Percentiles rank a stretch among this genome's conserved stretches.
Conservation (phyloP, 306 rosid genomes). For the Dryas octopetala region DNA sequence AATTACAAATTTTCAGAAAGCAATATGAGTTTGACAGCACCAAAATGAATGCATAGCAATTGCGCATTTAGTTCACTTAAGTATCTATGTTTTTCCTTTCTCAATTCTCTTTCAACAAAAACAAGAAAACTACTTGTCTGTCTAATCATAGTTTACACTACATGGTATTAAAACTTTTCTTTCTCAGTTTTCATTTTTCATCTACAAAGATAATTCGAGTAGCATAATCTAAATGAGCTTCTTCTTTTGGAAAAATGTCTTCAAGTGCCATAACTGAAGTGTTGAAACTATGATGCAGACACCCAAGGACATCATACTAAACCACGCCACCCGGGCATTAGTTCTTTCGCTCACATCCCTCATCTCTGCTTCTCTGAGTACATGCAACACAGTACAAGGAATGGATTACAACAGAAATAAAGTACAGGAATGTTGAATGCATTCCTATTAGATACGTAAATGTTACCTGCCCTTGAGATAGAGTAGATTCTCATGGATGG, state of each 20-base stretch:
- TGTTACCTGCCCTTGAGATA: slow-evolving; percentile 73
- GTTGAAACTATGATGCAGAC: slow-evolving; percentile 72
- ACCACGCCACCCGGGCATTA: slow-evolving; percentile 77
- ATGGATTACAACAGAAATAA: not conserved
- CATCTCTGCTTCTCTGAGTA: slow-evolving; percentile 79
- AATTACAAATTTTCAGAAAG: no score
- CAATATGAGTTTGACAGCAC: no score
- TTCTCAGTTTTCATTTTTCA: slow-evolving; percentile 4
- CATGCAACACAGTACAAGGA: not conserved
- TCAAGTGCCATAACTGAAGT: slow-evolving; percentile 79
- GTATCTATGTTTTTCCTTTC: not conserved
- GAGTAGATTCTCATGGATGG: slow-evolving; percentile 82
- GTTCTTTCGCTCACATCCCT: slow-evolving; percentile 80
- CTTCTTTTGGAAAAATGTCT: slow-evolving; percentile 90
- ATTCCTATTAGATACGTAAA: not conserved
- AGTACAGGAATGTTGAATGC: not conserved
- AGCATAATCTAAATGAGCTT: slow-evolving; percentile 61
- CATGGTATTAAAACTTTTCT: not conserved
- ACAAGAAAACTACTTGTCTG: not conserved
- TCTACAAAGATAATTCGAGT: slow-evolving; percentile 26
- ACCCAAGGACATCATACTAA: slow-evolving; percentile 68
- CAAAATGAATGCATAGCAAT: not conserved
- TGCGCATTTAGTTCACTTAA: not conserved
- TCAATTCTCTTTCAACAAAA: not conserved
- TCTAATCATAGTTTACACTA: slow-evolving; percentile 9